Percentiles rank a stretch among this genome's conserved stretches.
These are phyloP conservation scores for Solanum chacoense DNA, from an alignment of 305 asterid genomes.

Conservation along the genomic window DNA sequence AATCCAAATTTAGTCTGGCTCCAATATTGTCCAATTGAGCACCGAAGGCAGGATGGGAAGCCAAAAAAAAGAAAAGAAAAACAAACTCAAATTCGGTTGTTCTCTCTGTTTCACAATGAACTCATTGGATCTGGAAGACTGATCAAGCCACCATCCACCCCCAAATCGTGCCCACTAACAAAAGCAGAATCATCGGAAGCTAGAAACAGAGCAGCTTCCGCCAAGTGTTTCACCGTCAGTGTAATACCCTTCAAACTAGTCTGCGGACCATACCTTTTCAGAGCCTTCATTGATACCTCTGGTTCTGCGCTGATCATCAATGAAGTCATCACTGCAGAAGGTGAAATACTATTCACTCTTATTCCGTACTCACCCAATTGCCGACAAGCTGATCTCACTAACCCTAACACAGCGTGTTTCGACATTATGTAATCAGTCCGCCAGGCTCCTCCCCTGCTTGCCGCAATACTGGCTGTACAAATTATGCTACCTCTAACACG, in stretches of 20 bases:
- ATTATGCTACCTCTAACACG: slow-evolving; percentile 26
- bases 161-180: slow-evolving; percentile 27
- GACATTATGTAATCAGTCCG: slow-evolving; percentile 30
- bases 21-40: not conserved
- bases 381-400: slow-evolving; percentile 21
- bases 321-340: slow-evolving; percentile 19
- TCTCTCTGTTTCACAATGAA: not conserved
- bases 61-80: not conserved
- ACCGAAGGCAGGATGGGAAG: not conserved
- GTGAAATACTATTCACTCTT: slow-evolving; percentile 35
- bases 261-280: slow-evolving; percentile 4
- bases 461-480: slow-evolving; percentile 26
- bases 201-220: slow-evolving; percentile 29
- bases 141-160: slow-evolving; percentile 29
- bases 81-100: not conserved
- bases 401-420: slow-evolving; percentile 34
- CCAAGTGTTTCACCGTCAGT: slow-evolving; percentile 20
- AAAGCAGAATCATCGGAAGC: slow-evolving; percentile 36
- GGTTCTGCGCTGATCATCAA: not conserved
- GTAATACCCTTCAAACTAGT: slow-evolving; percentile 29
- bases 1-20: rapidly evolving
- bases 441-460: not conserved
- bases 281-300: not conserved
- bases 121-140: slow-evolving; percentile 5
- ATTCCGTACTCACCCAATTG: slow-evolving; percentile 37